Evolutionary conservation across 306 rosid species (phyloP).

Genomic region (Inga laurina): DNA sequence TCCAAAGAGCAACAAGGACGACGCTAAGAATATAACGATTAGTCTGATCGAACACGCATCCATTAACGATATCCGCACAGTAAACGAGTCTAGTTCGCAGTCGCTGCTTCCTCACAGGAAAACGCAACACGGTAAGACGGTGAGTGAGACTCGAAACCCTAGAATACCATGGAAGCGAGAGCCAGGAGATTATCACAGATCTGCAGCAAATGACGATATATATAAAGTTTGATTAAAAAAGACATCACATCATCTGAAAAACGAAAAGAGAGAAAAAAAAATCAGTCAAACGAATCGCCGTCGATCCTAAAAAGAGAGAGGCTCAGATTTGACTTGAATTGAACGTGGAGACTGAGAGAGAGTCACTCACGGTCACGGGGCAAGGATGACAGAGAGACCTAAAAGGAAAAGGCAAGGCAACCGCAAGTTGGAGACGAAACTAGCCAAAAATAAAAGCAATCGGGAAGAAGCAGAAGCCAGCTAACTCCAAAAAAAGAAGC

Average conservation of each 20-base stretch:
- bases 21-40: neutral
- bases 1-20: slow-evolving; percentile 26
- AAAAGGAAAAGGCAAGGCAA: slow-evolving; percentile 25
- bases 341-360: neutral
- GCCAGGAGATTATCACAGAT: neutral
- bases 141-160: slow-evolving; percentile 7
- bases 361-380: slow-evolving; percentile 22
- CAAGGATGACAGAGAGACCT: slow-evolving; percentile 6
- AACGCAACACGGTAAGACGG: neutral
- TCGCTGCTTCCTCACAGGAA: neutral
- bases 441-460: neutral
- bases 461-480: slow-evolving; percentile 14
- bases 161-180: slow-evolving; percentile 1
- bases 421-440: slow-evolving; percentile 13
- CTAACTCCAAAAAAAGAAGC: neutral
- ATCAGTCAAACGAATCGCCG: slow-evolving; percentile 48
- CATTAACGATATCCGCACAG: neutral
- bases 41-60: neutral
- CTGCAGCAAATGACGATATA: slow-evolving; percentile 4
- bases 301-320: slow-evolving; percentile 37
- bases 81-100: neutral
- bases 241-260: slow-evolving; percentile 8
- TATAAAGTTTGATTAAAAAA: neutral
- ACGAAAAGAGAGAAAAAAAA: neutral
- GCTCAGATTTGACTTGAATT: slow-evolving; percentile 37